Percentiles rank a stretch among this genome's conserved stretches.
phyloP scores from a whole-genome alignment of 352 stramenopile species.

The Saprolegnia diclina region DNA sequence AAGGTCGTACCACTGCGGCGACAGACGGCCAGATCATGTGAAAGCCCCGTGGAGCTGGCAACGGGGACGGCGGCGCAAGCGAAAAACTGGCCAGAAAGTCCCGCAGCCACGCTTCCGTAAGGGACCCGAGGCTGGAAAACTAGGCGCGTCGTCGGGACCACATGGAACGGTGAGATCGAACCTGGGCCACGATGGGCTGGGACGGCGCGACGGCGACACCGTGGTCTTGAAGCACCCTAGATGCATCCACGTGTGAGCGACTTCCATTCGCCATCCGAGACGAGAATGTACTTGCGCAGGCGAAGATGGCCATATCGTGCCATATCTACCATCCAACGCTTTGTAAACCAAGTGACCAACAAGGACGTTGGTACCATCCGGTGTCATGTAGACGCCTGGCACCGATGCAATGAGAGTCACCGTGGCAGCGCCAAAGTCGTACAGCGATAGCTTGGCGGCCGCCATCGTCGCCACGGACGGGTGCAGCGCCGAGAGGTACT shows the following conservation, averaged over 20 bases:
- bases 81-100: constrained; percentile 61
- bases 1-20: constrained; percentile 54
- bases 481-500: constrained; percentile 55
- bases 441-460: constrained; percentile 37
- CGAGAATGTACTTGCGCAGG: constrained; percentile 44
- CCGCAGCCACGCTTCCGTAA: constrained; percentile 76
- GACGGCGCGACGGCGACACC: neutral
- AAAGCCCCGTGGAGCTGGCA: constrained; percentile 45
- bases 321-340: constrained; percentile 45
- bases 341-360: neutral
- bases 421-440: constrained; percentile 54
- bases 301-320: constrained; percentile 75
- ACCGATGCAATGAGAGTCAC: constrained; percentile 64
- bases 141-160: constrained; percentile 24
- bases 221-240: neutral
- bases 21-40: constrained; percentile 81
- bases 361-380: constrained; percentile 35
- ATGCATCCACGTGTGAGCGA: neutral
- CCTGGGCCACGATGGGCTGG: neutral
- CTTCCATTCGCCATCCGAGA: neutral
- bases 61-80: constrained; percentile 32
- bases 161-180: neutral
- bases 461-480: constrained; percentile 43
- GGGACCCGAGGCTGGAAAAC: constrained; percentile 76
- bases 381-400: constrained; percentile 48